A percentile compares a stretch with the other conserved stretches of the same genome.
Conservation (phyloP, 164 flowering plant genomes). For the Dillenia turbinata region DNA sequence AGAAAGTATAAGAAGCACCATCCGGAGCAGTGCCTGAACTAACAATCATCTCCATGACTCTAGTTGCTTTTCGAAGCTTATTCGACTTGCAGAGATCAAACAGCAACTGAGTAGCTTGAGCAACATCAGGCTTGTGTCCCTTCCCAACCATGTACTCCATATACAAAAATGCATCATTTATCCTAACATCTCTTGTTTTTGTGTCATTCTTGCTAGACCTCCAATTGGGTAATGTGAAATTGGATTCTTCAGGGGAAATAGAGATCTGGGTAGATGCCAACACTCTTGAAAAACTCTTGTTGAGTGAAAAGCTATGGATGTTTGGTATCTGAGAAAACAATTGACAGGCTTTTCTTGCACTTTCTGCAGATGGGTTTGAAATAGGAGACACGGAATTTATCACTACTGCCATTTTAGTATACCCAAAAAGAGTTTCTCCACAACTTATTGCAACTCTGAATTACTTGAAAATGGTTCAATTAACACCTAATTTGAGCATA, state of each 20-base stretch:
- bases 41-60: conserved; percentile 75
- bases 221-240: conserved; percentile 67
- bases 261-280: conserved; percentile 56
- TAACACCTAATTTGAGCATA: too few species aligned
- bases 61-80: conserved; percentile 57
- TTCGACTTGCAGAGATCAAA: conserved; percentile 70
- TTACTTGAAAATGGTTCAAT: too few species aligned
- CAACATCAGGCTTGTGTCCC: conserved; percentile 69
- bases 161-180: conserved; percentile 57
- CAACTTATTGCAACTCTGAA: conserved; percentile 24
- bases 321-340: conserved; percentile 50
- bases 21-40: conserved; percentile 58
- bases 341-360: conserved; percentile 29
- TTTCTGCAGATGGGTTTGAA: conserved; percentile 30
- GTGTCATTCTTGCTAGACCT: conserved; percentile 38
- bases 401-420: conserved; percentile 35
- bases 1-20: conserved; percentile 49
- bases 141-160: conserved; percentile 61
- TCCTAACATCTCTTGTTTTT: conserved; percentile 36
- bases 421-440: conserved; percentile 3
- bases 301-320: conserved; percentile 35
- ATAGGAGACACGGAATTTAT: conserved; percentile 39
- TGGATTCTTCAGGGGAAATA: conserved; percentile 43
- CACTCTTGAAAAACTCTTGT: conserved; percentile 44
- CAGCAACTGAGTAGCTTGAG: conserved; percentile 61